Conservation (phyloP, 768 basidiomycete genomes). For the Strobilomyces confusus region DNA sequence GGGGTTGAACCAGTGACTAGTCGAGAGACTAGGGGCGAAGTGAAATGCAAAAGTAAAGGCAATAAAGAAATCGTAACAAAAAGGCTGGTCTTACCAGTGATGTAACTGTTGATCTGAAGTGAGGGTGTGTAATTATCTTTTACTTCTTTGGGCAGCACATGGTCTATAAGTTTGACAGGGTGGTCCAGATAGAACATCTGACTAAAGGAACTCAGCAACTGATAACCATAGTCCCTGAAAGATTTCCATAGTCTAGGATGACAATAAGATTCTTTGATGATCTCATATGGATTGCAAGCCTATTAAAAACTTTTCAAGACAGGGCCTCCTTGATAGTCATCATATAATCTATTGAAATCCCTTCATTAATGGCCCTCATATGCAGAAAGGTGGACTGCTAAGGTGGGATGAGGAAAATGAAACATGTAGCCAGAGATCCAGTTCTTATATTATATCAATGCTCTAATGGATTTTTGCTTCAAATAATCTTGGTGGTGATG, state of each 20-base stretch:
- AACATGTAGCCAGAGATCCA: neutral
- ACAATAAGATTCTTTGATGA: slow-evolving; percentile 1
- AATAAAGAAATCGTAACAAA: too few species aligned
- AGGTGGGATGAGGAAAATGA: neutral
- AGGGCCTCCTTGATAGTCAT: neutral
- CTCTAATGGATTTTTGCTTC: too few species aligned
- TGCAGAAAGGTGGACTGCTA: neutral
- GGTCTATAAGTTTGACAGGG: neutral
- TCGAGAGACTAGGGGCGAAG: too few species aligned
- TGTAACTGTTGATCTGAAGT: neutral
- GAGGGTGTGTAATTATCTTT: neutral
- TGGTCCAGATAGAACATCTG: slow-evolving; percentile 11
- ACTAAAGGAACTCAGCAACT: neutral
- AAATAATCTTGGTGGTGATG: too few species aligned
- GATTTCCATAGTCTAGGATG: neutral
- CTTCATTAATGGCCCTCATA: neutral
- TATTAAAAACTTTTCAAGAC: slow-evolving; percentile 1
- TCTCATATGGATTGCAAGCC: neutral
- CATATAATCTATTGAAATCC: too few species aligned
- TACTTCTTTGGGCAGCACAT: too few species aligned
- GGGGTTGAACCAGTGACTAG: too few species aligned
- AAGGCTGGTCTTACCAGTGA: neutral
- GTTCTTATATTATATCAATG: too few species aligned
- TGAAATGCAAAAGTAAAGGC: too few species aligned
- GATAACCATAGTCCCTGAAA: slow-evolving; percentile 3